Conservation (phyloP, 495 filamentous ascomycete genomes). For the Recurvomyces mirabilis region DNA sequence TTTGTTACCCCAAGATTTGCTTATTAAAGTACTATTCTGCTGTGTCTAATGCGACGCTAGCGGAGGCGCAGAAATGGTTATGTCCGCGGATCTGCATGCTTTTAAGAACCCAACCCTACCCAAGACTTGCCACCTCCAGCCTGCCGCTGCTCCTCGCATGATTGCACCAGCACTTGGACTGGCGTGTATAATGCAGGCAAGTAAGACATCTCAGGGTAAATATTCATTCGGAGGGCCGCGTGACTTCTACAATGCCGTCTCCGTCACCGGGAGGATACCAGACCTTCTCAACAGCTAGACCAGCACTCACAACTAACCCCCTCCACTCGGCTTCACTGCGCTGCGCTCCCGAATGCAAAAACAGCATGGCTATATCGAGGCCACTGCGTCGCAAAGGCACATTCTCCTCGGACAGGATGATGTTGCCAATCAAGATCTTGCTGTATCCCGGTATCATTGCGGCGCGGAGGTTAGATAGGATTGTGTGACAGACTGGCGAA, state of each 20-base stretch:
- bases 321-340: conserved; percentile 11
- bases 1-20: too few relatives aligned
- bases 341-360: conserved; percentile 6
- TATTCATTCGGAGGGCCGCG: too few relatives aligned
- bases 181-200: too few relatives aligned
- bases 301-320: conserved; percentile 7
- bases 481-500: conserved; percentile 14
- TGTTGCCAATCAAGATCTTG: conserved; percentile 14
- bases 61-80: too few relatives aligned
- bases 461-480: conserved; percentile 1
- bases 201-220: too few relatives aligned
- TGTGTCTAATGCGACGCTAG: too few relatives aligned
- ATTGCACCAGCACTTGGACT: too few relatives aligned
- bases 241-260: conserved; percentile 10
- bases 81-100: too few relatives aligned
- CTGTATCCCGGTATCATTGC: conserved; percentile 15
- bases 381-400: conserved; percentile 5
- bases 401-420: conserved; percentile 10
- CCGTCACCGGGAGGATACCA: conserved; percentile 8
- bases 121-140: too few relatives aligned
- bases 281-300: conserved; percentile 9
- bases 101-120: too few relatives aligned
- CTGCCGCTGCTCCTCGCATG: too few relatives aligned
- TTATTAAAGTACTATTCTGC: too few relatives aligned
- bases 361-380: conserved; percentile 15